Evolutionary conservation across 1,139 yeast genomes (phyloP).

Genomic region (Saccharomyces pastorianus): DNA sequence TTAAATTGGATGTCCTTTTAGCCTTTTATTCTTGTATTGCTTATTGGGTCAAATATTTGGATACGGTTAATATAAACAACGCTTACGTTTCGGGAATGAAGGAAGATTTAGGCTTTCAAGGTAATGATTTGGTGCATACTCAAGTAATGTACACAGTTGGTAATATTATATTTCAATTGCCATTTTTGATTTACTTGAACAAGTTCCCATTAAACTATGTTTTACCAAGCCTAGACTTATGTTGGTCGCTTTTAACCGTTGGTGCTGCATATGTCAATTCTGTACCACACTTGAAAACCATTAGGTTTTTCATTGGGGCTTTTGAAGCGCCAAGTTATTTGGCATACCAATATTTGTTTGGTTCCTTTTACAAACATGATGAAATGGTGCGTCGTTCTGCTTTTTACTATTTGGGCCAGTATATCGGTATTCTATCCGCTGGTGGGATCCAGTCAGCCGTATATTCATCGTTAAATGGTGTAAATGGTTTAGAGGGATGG

Average conservation of each 20-base stretch:
- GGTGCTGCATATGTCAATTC: conserved; percentile 42
- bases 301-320: conserved; percentile 57
- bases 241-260: conserved; percentile 62
- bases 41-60: conserved; percentile 59
- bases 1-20: conserved; percentile 51
- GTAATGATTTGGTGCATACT: conserved; percentile 53
- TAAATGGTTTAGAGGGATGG: conserved; percentile 53
- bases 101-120: conserved; percentile 37
- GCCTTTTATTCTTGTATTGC: conserved; percentile 52
- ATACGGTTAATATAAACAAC: conserved; percentile 47
- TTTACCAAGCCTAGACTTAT: conserved; percentile 47
- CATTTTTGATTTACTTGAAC: conserved; percentile 34
- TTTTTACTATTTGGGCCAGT: conserved; percentile 52
- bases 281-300: conserved; percentile 44
- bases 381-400: conserved; percentile 57
- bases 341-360: conserved; percentile 53
- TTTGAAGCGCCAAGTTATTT: conserved; percentile 57
- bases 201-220: conserved; percentile 47
- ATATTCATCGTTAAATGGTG: conserved; percentile 40
- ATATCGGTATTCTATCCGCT: conserved; percentile 52
- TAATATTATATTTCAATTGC: conserved; percentile 48
- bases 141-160: conserved; percentile 54
- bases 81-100: conserved; percentile 51
- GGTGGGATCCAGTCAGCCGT: conserved; percentile 61
- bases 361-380: conserved; percentile 52